A percentile compares a stretch with the other conserved stretches of the same genome.
These are phyloP conservation scores for Arabidopsis hybrid DNA, from an alignment of 441 rosid species.

Conservation along the genomic window DNA sequence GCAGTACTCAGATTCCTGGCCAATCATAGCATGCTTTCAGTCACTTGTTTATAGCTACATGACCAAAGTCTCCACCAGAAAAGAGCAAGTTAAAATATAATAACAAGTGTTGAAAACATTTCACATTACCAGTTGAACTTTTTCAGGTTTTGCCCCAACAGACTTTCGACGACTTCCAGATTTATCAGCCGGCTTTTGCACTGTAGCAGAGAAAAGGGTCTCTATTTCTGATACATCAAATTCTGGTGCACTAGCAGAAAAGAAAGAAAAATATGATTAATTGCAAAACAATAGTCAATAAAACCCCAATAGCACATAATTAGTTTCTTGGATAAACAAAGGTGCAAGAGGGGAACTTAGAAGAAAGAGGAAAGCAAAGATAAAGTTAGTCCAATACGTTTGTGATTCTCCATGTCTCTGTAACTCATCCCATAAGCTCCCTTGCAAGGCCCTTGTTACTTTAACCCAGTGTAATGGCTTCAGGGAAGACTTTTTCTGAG, in stretches of 20 bases:
- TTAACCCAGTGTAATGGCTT: conserved; percentile 99
- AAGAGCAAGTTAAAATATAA: conserved; percentile 14
- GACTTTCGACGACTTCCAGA: conserved; percentile 71
- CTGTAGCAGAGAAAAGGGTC: conserved; percentile 85
- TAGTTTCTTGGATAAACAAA: conserved; percentile 27
- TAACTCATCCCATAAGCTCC: conserved; percentile 99
- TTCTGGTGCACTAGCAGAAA: conserved; percentile 71
- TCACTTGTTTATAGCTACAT: conserved; percentile 12
- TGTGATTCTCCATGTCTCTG: conserved; percentile 90
- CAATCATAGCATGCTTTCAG: conserved; percentile 26
- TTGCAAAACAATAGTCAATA: background rate
- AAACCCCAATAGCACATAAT: background rate
- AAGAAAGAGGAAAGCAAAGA: conserved; percentile 35
- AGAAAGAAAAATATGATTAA: conserved; percentile 16
- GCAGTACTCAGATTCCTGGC: conserved; percentile 12
- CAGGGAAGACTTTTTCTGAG: conserved; percentile 78
- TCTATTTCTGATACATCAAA: conserved; percentile 96
- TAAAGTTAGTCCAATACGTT: conserved; percentile 56
- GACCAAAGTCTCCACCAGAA: conserved; percentile 36
- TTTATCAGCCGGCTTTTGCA: conserved; percentile 78
- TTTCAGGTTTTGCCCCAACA: conserved; percentile 85
- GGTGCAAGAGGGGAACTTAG: conserved; percentile 13
- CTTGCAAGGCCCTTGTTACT: conserved; percentile 94
- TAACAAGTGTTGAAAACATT: conserved; percentile 14
- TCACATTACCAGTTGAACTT: conserved; percentile 78